Base-by-base conservation (phyloP, 345 rosid genomes). In the Lenwebbia sp. region DNA sequence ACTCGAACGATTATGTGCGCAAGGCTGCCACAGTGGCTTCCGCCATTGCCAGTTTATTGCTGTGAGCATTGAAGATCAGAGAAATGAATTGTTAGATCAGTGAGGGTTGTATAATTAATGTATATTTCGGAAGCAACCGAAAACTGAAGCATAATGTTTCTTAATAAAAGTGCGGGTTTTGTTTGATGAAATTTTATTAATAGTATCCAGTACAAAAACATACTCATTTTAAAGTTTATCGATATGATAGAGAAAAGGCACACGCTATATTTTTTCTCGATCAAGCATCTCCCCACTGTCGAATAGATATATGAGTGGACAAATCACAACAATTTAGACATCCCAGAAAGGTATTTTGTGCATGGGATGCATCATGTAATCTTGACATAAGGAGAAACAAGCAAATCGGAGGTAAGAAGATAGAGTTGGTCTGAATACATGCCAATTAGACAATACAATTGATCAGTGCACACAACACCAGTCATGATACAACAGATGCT, bases 1-100 rank as follows among this genome's bases (percentile, higher is more conserved):
- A 37, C 74, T 84, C 74, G 70, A 90, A 90, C 60, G 53, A 70
- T 15, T 83, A 54, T 65, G 89, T 86, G 83, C 51, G 25, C 17
- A 88, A 87, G 25, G 85, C 87, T 0, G 82, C 90, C 21, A 49
- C 26, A 51, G 87, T 92, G 33, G 84, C 89, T 78, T 84, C 88
- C 12, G 89, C 93, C 56, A 85, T 92, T 82, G 76, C 88, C 19
- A n/a, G 83, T 57, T 56, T 85, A 55, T 86, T 90, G 49, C 92
- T 92, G 28, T 90, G 89, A 52, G 6, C 40, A 65, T 19, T 33
- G 41, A 30, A 0, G 41, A 62, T 62, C 40, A 4, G 76, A 65
- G 44, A 17, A 3, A 65, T 65, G 78, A 33, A 7, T 17, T 22
- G 44, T 17, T 0, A 33, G 40, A 65, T 15, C 8, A 65, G 12